Evolutionary conservation across 2,329 filamentous ascomycete species (phyloP), one percentile per base, ranked within the genome.

Genomic region (Gaeumannomyces sp.): DNA sequence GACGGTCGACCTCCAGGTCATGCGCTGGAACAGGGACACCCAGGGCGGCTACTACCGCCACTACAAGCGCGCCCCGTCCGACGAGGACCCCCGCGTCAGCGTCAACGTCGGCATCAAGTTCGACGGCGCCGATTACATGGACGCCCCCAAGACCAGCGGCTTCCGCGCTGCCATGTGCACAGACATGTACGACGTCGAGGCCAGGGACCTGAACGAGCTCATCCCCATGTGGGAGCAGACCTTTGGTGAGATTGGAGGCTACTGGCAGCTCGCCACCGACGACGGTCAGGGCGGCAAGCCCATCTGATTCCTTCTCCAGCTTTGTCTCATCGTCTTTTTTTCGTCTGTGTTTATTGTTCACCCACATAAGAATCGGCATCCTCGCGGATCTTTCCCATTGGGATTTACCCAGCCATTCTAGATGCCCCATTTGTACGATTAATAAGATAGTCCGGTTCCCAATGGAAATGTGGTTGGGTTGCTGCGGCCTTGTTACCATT

Each of bases 31-130:
- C 38, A 61, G 68, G 27, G 70, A 72, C 14, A 61, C 66, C 11
- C 64, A 67, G 22, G 71, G 71, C 11, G 73, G 71, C 13, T 70
- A 73, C 57, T 75, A 69, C 63, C 69, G 72, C 58, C 65, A 68
- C 29, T 75, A 75, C 64, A 75, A 75, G 64, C 64, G 64, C 11
- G 64, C 67, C 5, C 25, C 59, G 7, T 64, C 66, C 2, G 65
- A 68, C 45, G 64, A 64, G 61, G 66, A 68, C 50, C 61, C 33
- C 19, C 31, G 31, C 14, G 62, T 64, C 56, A 64, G 58, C 57
- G 62, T 68, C 19, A 53, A 66, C 25, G 65, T 68, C 60, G 65
- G 60, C 6, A 67, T 69, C 57, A 68, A 69, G 59, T 68, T 67
- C 28, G 67, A 69, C 53, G 56, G 56, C 53, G 67, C 66, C 19